phyloP scores from a whole-genome alignment of 495 filamentous ascomycete species.

The Symbiotaphrina buchneri region DNA sequence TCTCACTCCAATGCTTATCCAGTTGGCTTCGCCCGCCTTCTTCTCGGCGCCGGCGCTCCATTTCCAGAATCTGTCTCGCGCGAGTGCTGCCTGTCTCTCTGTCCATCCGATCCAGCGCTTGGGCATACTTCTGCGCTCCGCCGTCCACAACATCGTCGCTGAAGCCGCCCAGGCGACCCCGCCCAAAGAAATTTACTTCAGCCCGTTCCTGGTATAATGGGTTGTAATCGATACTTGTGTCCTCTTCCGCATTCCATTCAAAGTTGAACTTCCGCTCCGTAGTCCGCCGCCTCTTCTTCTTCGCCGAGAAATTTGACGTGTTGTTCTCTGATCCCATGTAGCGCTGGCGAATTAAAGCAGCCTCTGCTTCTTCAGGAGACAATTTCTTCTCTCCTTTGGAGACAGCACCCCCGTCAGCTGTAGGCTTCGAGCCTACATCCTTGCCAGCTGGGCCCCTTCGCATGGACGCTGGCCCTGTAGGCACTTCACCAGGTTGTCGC shows the following conservation, averaged over 20 bases:
- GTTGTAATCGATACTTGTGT: constrained; percentile 79
- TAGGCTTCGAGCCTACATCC: constrained; percentile 17
- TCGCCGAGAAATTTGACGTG: constrained; percentile 75
- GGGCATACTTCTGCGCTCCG: constrained; percentile 49
- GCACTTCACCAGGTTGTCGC: constrained; percentile 27
- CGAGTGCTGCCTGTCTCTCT: constrained; percentile 54
- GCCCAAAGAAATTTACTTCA: constrained; percentile 57
- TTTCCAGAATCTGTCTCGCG: constrained; percentile 65
- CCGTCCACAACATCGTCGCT: constrained; percentile 53
- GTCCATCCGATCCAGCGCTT: constrained; percentile 58
- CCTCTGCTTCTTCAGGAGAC: constrained; percentile 52
- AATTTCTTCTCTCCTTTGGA: constrained; percentile 26
- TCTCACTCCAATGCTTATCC: constrained; percentile 96
- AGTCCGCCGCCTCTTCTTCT: constrained; percentile 87
- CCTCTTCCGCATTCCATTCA: constrained; percentile 92
- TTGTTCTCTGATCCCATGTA: constrained; percentile 90
- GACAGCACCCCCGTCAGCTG: constrained; percentile 11
- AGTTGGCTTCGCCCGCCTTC: constrained; percentile 41
- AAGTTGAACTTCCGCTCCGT: constrained; percentile 98
- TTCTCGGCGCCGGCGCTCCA: constrained; percentile 61
- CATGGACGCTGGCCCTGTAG: constrained; percentile 30
- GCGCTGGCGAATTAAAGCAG: constrained; percentile 50
- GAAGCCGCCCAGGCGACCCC: constrained; percentile 66
- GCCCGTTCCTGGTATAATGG: constrained; percentile 60
- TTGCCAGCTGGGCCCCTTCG: constrained; percentile 19